Evolutionary conservation across 106 monocot species (phyloP).

Genomic region (Vanilla planifolia): DNA sequence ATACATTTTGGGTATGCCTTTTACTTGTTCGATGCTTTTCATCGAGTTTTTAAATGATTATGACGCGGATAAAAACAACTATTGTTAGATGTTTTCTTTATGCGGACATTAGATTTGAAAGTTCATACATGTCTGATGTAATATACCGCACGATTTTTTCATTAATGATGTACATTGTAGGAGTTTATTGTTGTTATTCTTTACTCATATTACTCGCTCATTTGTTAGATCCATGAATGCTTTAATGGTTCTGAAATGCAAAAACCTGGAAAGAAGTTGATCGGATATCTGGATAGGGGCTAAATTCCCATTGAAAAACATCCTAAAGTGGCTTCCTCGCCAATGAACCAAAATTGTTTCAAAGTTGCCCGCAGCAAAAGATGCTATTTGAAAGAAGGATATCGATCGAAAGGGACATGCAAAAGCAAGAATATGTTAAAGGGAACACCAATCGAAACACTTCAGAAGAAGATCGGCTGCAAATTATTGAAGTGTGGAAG

Average conservation of each 20-base stretch:
- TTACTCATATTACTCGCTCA: too few relatives aligned
- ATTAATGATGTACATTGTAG: too few relatives aligned
- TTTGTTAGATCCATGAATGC: neutral
- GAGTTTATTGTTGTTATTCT: too few relatives aligned
- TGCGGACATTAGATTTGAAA: too few relatives aligned
- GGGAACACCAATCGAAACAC: constrained; percentile 7
- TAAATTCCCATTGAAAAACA: constrained; percentile 5
- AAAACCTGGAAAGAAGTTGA: constrained; percentile 17
- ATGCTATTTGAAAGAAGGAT: constrained; percentile 10
- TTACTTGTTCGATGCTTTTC: too few relatives aligned
- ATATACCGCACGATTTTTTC: too few relatives aligned
- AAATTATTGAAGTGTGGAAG: constrained; percentile 6
- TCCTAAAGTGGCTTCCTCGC: constrained; percentile 16
- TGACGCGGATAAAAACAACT: too few relatives aligned
- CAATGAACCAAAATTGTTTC: constrained; percentile 11
- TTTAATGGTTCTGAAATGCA: constrained; percentile 8
- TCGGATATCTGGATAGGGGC: constrained; percentile 19
- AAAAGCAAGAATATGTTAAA: constrained; percentile 14
- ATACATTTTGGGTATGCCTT: too few relatives aligned
- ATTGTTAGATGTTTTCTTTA: too few relatives aligned
- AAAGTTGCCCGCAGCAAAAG: constrained; percentile 16
- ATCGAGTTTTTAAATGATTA: too few relatives aligned
- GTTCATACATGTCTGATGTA: too few relatives aligned
- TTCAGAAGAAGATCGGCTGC: constrained; percentile 2
- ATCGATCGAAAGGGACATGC: constrained; percentile 6